Conservation (phyloP, 306 rosid species). For the Oxytropis ochrocephala region DNA sequence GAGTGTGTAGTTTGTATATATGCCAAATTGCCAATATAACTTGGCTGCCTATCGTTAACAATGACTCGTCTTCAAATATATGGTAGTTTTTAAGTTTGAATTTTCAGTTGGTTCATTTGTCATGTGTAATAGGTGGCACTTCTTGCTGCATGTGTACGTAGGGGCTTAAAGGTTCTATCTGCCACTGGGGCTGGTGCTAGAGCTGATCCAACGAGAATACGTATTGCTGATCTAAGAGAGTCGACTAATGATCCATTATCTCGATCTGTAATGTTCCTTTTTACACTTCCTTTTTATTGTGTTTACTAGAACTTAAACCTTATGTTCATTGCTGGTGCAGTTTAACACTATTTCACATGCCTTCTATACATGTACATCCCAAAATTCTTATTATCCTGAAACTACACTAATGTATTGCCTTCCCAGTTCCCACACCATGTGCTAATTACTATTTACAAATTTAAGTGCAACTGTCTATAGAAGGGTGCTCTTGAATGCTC, state of each 20-base stretch:
- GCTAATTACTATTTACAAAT: background rate
- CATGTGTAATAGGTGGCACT: constrained; percentile 79
- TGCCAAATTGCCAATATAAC: background rate
- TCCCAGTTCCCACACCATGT: constrained; percentile 6
- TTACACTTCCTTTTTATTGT: background rate
- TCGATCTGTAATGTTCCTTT: constrained; percentile 57
- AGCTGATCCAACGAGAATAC: constrained; percentile 94
- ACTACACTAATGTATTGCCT: background rate
- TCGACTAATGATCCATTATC: constrained; percentile 91
- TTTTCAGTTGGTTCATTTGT: constrained; percentile 31
- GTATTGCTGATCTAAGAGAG: constrained; percentile 81
- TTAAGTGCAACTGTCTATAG: background rate
- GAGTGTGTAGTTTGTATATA: background rate
- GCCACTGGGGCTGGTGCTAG: constrained; percentile 97
- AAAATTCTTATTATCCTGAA: background rate
- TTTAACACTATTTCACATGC: background rate
- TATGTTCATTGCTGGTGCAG: background rate
- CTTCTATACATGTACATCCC: background rate
- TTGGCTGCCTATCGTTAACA: constrained; percentile 9
- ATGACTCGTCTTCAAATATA: constrained; percentile 5
- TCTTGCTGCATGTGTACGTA: constrained; percentile 93
- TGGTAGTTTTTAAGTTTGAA: constrained; percentile 11
- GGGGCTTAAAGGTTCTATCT: constrained; percentile 87
- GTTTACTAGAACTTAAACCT: background rate
- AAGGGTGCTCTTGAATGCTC: background rate